Percentiles rank a stretch among this genome's conserved stretches.
Conservation (phyloP, 805 yeast species). For the Naumovozyma castellii region DNA sequence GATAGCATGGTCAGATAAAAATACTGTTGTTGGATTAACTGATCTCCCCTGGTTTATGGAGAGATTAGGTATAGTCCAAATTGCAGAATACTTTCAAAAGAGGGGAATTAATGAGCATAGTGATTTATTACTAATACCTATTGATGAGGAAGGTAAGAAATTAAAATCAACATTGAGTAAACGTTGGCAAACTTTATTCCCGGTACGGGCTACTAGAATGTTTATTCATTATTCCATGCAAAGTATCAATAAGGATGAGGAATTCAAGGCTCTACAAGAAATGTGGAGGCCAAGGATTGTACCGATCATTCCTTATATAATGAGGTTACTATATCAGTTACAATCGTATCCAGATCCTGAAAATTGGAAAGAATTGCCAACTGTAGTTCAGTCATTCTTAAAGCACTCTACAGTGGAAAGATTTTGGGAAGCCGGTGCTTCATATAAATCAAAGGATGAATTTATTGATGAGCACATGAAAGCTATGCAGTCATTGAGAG, state of each 20-base stretch:
- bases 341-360: slow-evolving; percentile 91
- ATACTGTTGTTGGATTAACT: slow-evolving; percentile 77
- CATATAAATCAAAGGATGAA: slow-evolving; percentile 86
- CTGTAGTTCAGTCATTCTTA: slow-evolving; percentile 88
- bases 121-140: slow-evolving; percentile 62
- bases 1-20: slow-evolving; percentile 85
- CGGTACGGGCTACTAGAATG: slow-evolving; percentile 89
- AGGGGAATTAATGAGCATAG: slow-evolving; percentile 74
- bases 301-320: slow-evolving; percentile 83
- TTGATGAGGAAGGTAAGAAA: slow-evolving; percentile 81
- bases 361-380: slow-evolving; percentile 82
- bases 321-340: slow-evolving; percentile 79
- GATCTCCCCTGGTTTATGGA: slow-evolving; percentile 98
- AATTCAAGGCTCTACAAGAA: slow-evolving; percentile 52
- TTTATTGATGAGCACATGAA: slow-evolving; percentile 89
- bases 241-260: slow-evolving; percentile 69
- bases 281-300: slow-evolving; percentile 91
- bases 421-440: slow-evolving; percentile 98
- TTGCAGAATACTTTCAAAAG: slow-evolving; percentile 79
- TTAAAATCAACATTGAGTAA: slow-evolving; percentile 73
- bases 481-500: slow-evolving; percentile 88
- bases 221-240: slow-evolving; percentile 94
- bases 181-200: slow-evolving; percentile 91
- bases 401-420: slow-evolving; percentile 81
- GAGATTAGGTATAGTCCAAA: slow-evolving; percentile 85